Evolutionary conservation across 352 stramenopile genomes (phyloP).

Genomic region (Pythium brachiatum): DNA sequence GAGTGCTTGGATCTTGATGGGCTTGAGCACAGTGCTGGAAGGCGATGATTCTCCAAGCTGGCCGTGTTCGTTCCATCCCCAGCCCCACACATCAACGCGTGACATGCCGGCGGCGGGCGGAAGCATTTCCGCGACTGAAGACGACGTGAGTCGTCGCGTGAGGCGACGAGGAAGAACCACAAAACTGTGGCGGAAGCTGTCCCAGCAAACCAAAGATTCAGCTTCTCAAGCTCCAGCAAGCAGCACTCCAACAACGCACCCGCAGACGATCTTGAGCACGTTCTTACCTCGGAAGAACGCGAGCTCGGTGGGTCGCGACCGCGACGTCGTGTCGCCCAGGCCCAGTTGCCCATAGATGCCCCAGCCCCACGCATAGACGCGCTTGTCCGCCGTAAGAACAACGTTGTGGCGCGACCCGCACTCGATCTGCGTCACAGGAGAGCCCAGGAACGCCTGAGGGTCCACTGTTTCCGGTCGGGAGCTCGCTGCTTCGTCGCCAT

Average conservation of each 20-base stretch:
- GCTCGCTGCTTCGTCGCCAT: conserved; percentile 9
- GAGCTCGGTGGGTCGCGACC: conserved; percentile 27
- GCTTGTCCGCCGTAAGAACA: conserved; percentile 25
- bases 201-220: background rate
- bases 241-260: conserved; percentile 11
- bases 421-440: conserved; percentile 27
- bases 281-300: conserved; percentile 27
- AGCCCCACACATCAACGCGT: conserved; percentile 34
- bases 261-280: conserved; percentile 31
- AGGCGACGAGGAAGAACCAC: conserved; percentile 24
- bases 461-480: conserved; percentile 24
- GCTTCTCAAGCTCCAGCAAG: no score
- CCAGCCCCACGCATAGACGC: conserved; percentile 41
- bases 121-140: conserved; percentile 14
- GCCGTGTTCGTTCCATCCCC: conserved; percentile 42
- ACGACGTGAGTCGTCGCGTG: conserved; percentile 20
- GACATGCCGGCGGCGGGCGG: conserved; percentile 1
- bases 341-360: conserved; percentile 43
- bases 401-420: conserved; percentile 45
- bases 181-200: conserved; percentile 35
- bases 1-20: conserved; percentile 19
- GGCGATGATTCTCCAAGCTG: conserved; percentile 28
- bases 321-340: conserved; percentile 29
- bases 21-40: conserved; percentile 19
- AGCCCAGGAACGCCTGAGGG: conserved; percentile 5